Base-by-base conservation (phyloP, 768 basidiomycete genomes). In the Nidularia sp. region DNA sequence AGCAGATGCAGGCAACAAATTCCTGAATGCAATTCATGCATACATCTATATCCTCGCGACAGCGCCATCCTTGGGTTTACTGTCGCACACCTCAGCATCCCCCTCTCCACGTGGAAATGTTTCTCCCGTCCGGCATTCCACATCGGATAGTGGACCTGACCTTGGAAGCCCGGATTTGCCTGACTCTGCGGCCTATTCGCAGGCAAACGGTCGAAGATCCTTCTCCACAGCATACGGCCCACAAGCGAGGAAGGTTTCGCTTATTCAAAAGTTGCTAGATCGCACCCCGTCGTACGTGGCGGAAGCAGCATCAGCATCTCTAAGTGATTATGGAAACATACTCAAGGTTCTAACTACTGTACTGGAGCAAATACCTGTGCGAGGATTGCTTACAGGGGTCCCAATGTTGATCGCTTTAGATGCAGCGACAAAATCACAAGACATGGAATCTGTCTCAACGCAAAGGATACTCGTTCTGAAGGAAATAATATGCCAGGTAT, bases 341-440 rank as follows among this genome's bases (percentile, higher is more conserved):
- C 70, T 88, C 41, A 76, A 80, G 43, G 76, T 93, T 32, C 75
- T 96, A 35, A 76, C 72, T 4, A 77, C 80, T 2, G 74, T 90
- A 29, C 86, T 92, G 47, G 74, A 85, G 55, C 76, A 85, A 47
- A 66, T 90, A n/a, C 93, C 94, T 1, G 69, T 86, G 29, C 81
- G 86, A 41, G 88, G 84, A 2, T 59, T 96, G 39, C 68, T 93
- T 13, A 83, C 84, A 2, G 90, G 92, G 18, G 69, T 91, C 34
- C 93, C 94, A 4, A 93, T 97, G 90, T 67, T 97, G 29, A 63
- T 91, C n/a, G 84, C 89, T 1, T 66, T 96, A 47, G 81, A 90
- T 51, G 66, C 60, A 5, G 80, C 80, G 7, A 70, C 79, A 3
- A 72, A 73, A 34, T 58, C 73, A 29, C 72, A 73, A n/a, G 60